Conservation (phyloP, 345 rosid species). For the Conringia planisiliqua region DNA sequence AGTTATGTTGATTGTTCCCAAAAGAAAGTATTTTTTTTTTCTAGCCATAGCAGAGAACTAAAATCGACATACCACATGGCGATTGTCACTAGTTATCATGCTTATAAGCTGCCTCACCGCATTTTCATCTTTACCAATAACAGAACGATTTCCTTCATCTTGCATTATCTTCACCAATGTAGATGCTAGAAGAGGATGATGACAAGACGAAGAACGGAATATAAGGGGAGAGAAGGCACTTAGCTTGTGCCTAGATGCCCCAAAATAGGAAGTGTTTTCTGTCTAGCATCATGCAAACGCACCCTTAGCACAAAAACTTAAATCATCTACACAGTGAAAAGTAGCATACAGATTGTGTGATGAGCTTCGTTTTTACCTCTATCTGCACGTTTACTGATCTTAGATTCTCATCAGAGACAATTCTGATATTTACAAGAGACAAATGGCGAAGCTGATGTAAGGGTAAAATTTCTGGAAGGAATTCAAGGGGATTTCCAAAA, state of each 20-base stretch:
- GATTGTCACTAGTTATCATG: slow-evolving; percentile 95
- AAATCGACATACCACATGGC: slow-evolving; percentile 69
- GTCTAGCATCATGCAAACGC: slow-evolving; percentile 49
- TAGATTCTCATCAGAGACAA: slow-evolving; percentile 85
- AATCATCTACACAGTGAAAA: slow-evolving; percentile 4
- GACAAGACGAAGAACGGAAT: slow-evolving; percentile 98
- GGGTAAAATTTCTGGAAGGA: slow-evolving; percentile 96
- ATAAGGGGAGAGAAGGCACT: slow-evolving; percentile 98
- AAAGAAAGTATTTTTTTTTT: neutral
- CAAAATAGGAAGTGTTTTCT: slow-evolving; percentile 93
- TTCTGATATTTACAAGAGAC: slow-evolving; percentile 88
- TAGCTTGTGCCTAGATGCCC: slow-evolving; percentile 87
- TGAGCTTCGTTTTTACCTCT: slow-evolving; percentile 49
- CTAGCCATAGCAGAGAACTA: slow-evolving; percentile 11
- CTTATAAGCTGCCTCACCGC: slow-evolving; percentile 98
- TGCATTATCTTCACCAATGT: slow-evolving; percentile 95
- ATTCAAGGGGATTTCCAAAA: slow-evolving; percentile 96
- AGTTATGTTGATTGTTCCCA: slow-evolving; percentile 29
- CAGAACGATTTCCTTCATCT: slow-evolving; percentile 83
- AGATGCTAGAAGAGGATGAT: slow-evolving; percentile 96
- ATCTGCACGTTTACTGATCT: slow-evolving; percentile 89
- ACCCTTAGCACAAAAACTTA: slow-evolving; percentile 14
- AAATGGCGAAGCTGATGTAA: slow-evolving; percentile 83
- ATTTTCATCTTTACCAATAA: slow-evolving; percentile 98
- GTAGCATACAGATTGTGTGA: neutral